Evolutionary conservation across 1,139 yeast genomes (phyloP), one percentile per base, ranked within the genome.

Genomic region (Komagataea norvegica): DNA sequence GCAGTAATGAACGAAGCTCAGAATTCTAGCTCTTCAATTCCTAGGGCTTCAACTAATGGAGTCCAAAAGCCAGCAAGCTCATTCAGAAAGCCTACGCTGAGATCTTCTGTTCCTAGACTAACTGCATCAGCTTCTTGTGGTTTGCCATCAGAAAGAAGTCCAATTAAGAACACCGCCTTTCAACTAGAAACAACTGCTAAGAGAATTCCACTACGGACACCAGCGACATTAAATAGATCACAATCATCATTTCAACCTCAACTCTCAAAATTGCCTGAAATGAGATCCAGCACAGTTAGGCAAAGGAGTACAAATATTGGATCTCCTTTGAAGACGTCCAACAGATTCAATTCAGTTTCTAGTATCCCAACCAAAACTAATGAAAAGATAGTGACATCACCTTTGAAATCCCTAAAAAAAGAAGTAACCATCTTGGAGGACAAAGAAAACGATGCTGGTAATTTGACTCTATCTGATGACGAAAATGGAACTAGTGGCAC

Each of bases 241-340:
- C 51, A 41, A 19, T 43, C 48, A 30, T 31, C 42, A 1, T 49
- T 45, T 32, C 52, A 48, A 14, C 54, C 54, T n/a, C 49, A 45
- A 20, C 32, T 48, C 22, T 36, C 49, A 1, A 36, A 36, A 6
- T 32, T 51, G 8, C 42, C 47, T 3, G 51, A 51, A 32, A n/a
- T 37, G 13, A 16, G 11, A 9, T 21, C 34, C 3, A 10, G 15
- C 5, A 11, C 37, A 42, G 13, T 36, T 37, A 4, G 49, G 41
- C 18, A 25, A 25, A 18, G 20, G 23, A 23, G 30, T 3, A 17
- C 25, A 4, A 40, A 15, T n/a, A 7, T 24, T 18, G 51, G 49
- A 5, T 46, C 48, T 25, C 50, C 53, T 17, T 34, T 48, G 31
- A 46, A 36, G 34, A 23, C 35, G 9, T 38, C 44, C 6, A 30